phyloP scores from a whole-genome alignment of 1,139 yeast species.

The Geotrichum australiense region DNA sequence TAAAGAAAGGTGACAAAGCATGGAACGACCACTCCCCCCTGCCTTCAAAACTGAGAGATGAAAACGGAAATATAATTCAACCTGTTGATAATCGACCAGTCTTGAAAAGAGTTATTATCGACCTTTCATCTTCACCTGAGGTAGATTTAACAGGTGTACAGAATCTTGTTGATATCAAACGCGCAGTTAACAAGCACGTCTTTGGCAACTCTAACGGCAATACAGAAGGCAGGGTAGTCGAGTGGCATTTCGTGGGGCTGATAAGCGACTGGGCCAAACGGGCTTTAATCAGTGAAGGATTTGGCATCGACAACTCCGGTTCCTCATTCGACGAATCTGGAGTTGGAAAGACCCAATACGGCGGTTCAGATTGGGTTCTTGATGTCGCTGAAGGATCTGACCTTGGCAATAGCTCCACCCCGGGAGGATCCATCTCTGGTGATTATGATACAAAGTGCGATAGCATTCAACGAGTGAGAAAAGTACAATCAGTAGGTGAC shows the following conservation, averaged over 20 bases:
- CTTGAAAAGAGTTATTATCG: constrained; percentile 67
- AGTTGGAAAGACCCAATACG: constrained; percentile 3
- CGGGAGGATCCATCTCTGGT: constrained; percentile 1
- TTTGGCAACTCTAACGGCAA: constrained; percentile 38
- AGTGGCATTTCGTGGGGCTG: constrained; percentile 82
- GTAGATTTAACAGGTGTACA: constrained; percentile 78
- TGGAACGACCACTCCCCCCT: constrained; percentile 59
- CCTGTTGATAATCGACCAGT: constrained; percentile 50
- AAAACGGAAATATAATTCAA: constrained; percentile 43
- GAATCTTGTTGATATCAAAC: constrained; percentile 66
- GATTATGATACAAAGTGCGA: neutral
- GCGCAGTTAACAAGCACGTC: constrained; percentile 65
- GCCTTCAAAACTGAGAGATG: neutral
- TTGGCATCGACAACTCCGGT: constrained; percentile 46
- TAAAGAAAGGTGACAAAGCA: constrained; percentile 58
- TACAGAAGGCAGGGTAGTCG: constrained; percentile 69
- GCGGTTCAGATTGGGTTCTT: constrained; percentile 2
- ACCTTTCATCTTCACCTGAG: constrained; percentile 68
- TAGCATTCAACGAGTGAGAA: neutral
- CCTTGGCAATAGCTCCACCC: neutral
- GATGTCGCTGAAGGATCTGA: neutral
- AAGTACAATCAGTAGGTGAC: neutral
- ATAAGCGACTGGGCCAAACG: constrained; percentile 82
- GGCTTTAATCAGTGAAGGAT: constrained; percentile 67
- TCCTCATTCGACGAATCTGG: constrained; percentile 2